Base-by-base conservation (phyloP, 805 yeast genomes). In the Clavispora fructus region DNA sequence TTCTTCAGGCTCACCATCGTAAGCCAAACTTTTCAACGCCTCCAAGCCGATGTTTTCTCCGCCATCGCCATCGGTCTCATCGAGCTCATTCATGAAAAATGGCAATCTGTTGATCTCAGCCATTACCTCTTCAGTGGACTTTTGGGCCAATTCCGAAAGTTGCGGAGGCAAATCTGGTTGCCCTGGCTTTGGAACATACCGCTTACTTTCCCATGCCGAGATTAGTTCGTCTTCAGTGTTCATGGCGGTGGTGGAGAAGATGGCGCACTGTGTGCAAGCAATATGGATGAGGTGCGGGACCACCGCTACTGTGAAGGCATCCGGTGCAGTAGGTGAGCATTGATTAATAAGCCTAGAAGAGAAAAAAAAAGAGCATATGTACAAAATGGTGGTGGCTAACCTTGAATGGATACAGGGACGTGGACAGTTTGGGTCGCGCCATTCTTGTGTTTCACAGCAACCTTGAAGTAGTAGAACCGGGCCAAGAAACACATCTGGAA, bases 1-100 rank as follows among this genome's bases (percentile, higher is more conserved):
- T 59, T 94, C 99, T 57, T 85, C 83, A 0, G 97, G 97, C 52
- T 89, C 96, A 39, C 98, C 99, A 42, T 94, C 99, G 60, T 88
- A 90, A 0, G 95, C 96, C 55, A 94, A 71, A 6, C 96, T 92
- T 60, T 84, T 85, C 47, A 94, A 73, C 0, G 99, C 99, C 60
- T 92, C 98, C 14, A 94, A 67, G 43, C 80, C 83, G 5, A 73
- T 60, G 58, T 87, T 87, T 39, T 82, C 85, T 29, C 90, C 92
- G 40, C 87, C 88, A 5, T 77, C 83, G 13, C 87, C 90, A 54
- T 86, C 89, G 2, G 82, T 78, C 28, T 80, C 87, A 57, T 86
- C 95, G 14, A 89, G 67, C 55, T 85, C 77, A 13, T 90, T 90
- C 99, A 94, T 94, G 72, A 94, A 94, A 56, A 94, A 86, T 8